Evolutionary conservation across 345 rosid genomes (phyloP).

Genomic region (Pelargonium nanum): DNA sequence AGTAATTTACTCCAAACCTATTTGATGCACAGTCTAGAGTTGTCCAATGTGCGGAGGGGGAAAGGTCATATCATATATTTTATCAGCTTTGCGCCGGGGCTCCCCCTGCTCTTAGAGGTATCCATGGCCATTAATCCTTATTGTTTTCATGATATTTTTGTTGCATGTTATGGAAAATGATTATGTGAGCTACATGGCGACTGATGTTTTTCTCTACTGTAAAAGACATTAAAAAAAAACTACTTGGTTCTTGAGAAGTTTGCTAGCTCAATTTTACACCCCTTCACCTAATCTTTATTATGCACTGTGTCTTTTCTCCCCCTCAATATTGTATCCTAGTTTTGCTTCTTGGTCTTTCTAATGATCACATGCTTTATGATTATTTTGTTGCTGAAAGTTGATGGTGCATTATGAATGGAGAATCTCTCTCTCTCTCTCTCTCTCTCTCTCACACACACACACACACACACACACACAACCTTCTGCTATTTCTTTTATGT

Average conservation of each 20-base stretch:
- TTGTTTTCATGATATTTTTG: not conserved
- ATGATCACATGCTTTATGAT: not conserved
- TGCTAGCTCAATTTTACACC: not conserved
- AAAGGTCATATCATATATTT: slow-evolving; percentile 97
- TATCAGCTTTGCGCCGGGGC: slow-evolving; percentile 99
- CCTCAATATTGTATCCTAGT: not conserved
- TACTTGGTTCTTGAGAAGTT: not conserved
- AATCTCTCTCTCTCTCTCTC: not conserved
- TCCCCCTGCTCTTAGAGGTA: slow-evolving; percentile 65
- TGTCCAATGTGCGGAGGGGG: slow-evolving; percentile 92
- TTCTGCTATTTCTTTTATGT: not conserved
- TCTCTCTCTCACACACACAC: not conserved
- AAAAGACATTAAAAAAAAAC: not conserved
- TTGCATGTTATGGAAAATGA: slow-evolving; percentile 1
- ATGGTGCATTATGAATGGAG: not conserved
- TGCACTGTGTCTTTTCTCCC: not conserved
- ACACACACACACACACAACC: not conserved
- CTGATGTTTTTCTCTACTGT: not conserved
- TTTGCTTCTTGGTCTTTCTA: not conserved
- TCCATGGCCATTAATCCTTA: no score
- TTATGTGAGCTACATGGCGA: not conserved
- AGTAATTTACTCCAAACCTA: slow-evolving; percentile 15
- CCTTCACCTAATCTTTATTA: not conserved
- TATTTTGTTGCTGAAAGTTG: not conserved
- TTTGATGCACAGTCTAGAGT: slow-evolving; percentile 84